A percentile compares a stretch with the other conserved stretches of the same genome.
Evolutionary conservation across 2,329 filamentous ascomycete species (phyloP).

Genomic region (Neofusicoccum ribis): DNA sequence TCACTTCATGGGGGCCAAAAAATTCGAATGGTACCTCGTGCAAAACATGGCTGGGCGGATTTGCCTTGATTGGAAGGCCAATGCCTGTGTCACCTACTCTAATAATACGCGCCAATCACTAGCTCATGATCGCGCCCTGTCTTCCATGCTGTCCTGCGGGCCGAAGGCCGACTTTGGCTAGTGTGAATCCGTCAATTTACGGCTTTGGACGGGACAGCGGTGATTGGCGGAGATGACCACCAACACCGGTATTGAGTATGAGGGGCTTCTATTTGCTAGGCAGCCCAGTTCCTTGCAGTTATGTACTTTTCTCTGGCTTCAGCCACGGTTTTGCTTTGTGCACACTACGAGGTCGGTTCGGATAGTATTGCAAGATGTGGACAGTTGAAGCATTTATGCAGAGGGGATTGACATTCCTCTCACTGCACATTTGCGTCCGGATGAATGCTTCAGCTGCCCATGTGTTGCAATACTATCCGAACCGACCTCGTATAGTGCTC

Average conservation of each 20-base stretch:
- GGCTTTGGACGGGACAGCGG: too few relatives aligned
- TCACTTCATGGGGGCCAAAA: slow-evolving; percentile 15
- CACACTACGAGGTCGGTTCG: too few relatives aligned
- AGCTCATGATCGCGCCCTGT: neutral
- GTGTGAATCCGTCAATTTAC: too few relatives aligned
- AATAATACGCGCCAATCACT: neutral
- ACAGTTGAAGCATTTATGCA: too few relatives aligned
- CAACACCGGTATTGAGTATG: neutral
- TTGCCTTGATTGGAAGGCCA: neutral
- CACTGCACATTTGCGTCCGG: too few relatives aligned
- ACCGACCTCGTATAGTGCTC: too few relatives aligned
- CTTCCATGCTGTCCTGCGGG: neutral
- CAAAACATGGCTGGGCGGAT: neutral
- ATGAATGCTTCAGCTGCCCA: too few relatives aligned
- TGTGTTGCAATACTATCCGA: too few relatives aligned
- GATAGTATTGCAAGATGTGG: too few relatives aligned
- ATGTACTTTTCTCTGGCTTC: neutral
- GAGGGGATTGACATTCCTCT: too few relatives aligned
- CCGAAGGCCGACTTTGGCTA: too few relatives aligned
- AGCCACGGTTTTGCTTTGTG: neutral
- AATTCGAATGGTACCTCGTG: neutral
- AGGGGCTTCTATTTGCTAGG: neutral
- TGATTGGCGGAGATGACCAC: neutral
- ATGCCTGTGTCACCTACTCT: neutral
- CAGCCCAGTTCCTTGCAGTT: neutral